phyloP scores from a whole-genome alignment of 768 basidiomycete genomes.

The Rhizopogon rudus region DNA sequence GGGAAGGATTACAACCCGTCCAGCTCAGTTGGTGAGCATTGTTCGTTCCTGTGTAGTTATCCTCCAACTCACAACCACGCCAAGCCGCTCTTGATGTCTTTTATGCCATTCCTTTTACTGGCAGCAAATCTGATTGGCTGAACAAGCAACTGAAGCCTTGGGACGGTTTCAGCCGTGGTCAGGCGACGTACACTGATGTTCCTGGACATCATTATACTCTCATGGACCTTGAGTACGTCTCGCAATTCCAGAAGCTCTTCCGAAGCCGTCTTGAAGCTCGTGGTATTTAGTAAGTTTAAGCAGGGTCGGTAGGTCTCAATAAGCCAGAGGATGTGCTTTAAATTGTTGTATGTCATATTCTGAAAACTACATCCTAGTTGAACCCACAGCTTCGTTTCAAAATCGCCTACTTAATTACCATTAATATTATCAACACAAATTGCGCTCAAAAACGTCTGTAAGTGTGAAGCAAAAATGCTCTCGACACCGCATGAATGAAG shows the following conservation, averaged over 20 bases:
- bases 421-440: too few relatives aligned
- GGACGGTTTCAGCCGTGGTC: slow-evolving; percentile 10
- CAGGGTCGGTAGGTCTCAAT: too few relatives aligned
- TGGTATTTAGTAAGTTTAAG: background rate
- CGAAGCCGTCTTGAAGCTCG: slow-evolving; percentile 16
- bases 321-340: too few relatives aligned
- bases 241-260: slow-evolving; percentile 14
- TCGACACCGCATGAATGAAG: too few relatives aligned
- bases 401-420: too few relatives aligned
- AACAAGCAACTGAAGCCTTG: slow-evolving; percentile 14
- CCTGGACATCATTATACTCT: slow-evolving; percentile 13
- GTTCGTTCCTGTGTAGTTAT: background rate
- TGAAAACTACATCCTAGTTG: too few relatives aligned
- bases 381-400: too few relatives aligned
- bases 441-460: too few relatives aligned
- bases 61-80: background rate
- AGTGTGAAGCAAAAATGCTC: too few relatives aligned
- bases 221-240: slow-evolving; percentile 12
- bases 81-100: slow-evolving; percentile 8
- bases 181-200: slow-evolving; percentile 8
- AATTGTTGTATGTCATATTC: too few relatives aligned
- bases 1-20: slow-evolving; percentile 13
- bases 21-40: slow-evolving; percentile 16
- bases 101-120: slow-evolving; percentile 8
- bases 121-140: slow-evolving; percentile 10